Evolutionary conservation across 2,329 filamentous ascomycete species (phyloP).

Genomic region (Diplodia scrobiculata): DNA sequence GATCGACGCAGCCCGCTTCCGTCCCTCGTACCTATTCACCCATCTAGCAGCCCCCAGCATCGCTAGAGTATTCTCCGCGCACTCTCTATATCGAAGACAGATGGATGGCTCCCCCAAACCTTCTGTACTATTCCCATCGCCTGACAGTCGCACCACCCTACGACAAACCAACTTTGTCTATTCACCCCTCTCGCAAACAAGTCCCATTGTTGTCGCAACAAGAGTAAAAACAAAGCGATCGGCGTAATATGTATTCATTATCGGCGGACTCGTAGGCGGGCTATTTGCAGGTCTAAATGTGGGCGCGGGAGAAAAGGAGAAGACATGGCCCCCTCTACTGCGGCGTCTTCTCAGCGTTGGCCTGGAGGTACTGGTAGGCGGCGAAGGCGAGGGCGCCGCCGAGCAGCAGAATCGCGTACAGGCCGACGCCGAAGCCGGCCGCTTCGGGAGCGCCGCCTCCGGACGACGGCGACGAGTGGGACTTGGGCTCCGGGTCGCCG

Average conservation of each 20-base stretch:
- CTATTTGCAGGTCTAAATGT: slow-evolving; percentile 1
- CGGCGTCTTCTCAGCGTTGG: slow-evolving; percentile 34
- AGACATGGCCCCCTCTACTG: background rate
- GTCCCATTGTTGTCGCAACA: background rate
- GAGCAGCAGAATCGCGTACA: slow-evolving; percentile 79
- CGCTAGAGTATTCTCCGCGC: background rate
- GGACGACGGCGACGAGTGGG: slow-evolving; percentile 55
- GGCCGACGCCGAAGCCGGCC: slow-evolving; percentile 69
- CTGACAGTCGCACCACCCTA: background rate
- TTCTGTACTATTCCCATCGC: background rate
- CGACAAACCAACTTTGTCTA: background rate
- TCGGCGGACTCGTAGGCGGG: background rate
- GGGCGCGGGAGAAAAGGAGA: background rate
- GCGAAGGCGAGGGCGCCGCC: slow-evolving; percentile 76
- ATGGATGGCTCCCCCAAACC: background rate
- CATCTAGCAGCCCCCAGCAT: background rate
- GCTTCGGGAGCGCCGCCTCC: slow-evolving; percentile 53
- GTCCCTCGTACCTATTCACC: background rate
- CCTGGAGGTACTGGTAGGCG: slow-evolving; percentile 82
- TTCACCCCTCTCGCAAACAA: background rate
- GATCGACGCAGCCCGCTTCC: background rate
- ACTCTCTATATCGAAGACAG: slow-evolving; percentile 17
- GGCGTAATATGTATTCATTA: background rate
- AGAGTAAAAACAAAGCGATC: background rate
- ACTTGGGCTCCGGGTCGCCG: slow-evolving; percentile 76